Evolutionary conservation across 192 early-diverging fungal genomes (phyloP).

Genomic region (Spizellomyces punctatus): DNA sequence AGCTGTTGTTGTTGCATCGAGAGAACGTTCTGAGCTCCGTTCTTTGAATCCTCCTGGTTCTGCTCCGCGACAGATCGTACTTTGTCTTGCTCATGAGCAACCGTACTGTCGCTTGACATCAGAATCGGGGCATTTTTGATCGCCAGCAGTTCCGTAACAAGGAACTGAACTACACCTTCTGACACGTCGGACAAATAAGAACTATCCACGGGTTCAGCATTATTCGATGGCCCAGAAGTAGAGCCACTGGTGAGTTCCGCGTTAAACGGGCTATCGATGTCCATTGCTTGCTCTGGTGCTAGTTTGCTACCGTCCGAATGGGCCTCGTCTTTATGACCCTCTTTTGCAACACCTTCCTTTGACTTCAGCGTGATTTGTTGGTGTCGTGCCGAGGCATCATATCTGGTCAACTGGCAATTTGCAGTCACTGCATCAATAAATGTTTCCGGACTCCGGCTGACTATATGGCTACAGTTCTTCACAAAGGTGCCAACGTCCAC

Average conservation of each 20-base stretch:
- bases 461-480: slow-evolving; percentile 64
- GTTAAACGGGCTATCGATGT: not conserved
- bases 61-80: not conserved
- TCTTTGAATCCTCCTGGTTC: not conserved
- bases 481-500: slow-evolving; percentile 72
- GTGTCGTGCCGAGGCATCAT: slow-evolving; percentile 62
- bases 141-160: slow-evolving; percentile 57
- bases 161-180: slow-evolving; percentile 56
- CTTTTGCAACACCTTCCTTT: not conserved
- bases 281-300: slow-evolving; percentile 37
- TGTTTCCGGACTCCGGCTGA: slow-evolving; percentile 67
- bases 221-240: not conserved
- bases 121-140: slow-evolving; percentile 4
- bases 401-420: slow-evolving; percentile 66
- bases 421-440: slow-evolving; percentile 68
- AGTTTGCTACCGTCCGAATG: not conserved
- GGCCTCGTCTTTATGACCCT: not conserved
- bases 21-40: not conserved
- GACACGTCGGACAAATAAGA: slow-evolving; percentile 46
- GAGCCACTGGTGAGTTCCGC: not conserved
- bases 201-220: not conserved
- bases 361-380: slow-evolving; percentile 60
- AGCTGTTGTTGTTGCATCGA: slow-evolving; percentile 14
- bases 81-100: not conserved
- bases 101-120: not conserved